Base-by-base conservation (phyloP, 768 basidiomycete species). In the Macrolepiota albuminosa region DNA sequence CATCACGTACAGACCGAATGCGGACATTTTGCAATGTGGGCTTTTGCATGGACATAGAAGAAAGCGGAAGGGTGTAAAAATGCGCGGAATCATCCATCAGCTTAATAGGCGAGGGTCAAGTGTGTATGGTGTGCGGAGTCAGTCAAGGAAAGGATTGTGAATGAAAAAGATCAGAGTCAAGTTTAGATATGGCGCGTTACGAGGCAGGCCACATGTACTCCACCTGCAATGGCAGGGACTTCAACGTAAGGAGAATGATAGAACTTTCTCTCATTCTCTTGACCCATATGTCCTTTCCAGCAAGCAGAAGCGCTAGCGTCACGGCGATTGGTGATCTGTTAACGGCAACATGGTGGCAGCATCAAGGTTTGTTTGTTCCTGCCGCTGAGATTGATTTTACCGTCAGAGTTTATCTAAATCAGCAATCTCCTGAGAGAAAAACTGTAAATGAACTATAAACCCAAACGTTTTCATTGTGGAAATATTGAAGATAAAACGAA, bases 11-110 rank as follows among this genome's bases (percentile, higher is more conserved):
- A 4, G 86, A 88, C 64, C 89, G 84, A 64, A 92, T 86, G 70
- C 89, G 87, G 47, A 91, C 84, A 70, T 86, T 86, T 56, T 81
- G 81, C 54, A 90, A 79, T 56, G 91, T 91, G 46, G 91, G 91
- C 46, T 79, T 81, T 71, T 93, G 91, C 87, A 90, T 88, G 57
- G 66, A 63, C 63, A 64, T 64, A 66, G 60, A 63, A 58, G 64
- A 61, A 63, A 61, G 60, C n/a, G 56, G 54, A 64, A 61, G 58
- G 61, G 61, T 60, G 68, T 66, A 60, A 58, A 63, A 66, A 63
- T 61, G 66, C 29, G 58, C 40, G n/a, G 59, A 52, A 39, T 55
- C 61, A 52, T 43, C 54, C 62, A 66, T 68, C 57, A 64, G 60
- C 61, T 68, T 70, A 71, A 69, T 14, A 70, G 33, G 45, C 47